A percentile compares a stretch with the other conserved stretches of the same genome.
phyloP scores from a whole-genome alignment of 805 yeast species.

The Candida xyloterini region DNA sequence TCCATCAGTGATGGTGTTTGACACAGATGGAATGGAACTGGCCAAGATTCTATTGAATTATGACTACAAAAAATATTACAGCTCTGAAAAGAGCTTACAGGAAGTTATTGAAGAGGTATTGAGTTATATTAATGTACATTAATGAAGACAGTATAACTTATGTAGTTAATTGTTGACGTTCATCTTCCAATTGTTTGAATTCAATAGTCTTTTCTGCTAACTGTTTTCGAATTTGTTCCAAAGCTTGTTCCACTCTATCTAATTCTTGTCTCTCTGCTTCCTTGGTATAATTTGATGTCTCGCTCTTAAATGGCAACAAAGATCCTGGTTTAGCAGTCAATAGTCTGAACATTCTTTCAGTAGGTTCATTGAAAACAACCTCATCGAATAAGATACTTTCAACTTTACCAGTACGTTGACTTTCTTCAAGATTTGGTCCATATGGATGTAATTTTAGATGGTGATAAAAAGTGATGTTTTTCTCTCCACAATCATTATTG shows the following conservation, averaged over 20 bases:
- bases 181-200: slow-evolving; percentile 30
- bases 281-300: slow-evolving; percentile 30
- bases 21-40: slow-evolving; percentile 23
- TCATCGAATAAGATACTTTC: slow-evolving; percentile 78
- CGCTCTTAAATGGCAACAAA: slow-evolving; percentile 38
- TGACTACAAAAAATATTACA: slow-evolving; percentile 23
- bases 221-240: slow-evolving; percentile 28
- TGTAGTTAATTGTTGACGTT: slow-evolving; percentile 25
- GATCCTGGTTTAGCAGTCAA: slow-evolving; percentile 68
- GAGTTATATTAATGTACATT: slow-evolving; percentile 12
- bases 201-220: slow-evolving; percentile 24
- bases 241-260: slow-evolving; percentile 45
- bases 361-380: slow-evolving; percentile 91
- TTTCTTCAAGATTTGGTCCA: slow-evolving; percentile 32
- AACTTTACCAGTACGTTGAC: slow-evolving; percentile 40
- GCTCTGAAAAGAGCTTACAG: slow-evolving; percentile 16
- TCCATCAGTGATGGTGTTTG: slow-evolving; percentile 29
- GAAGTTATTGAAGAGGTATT: slow-evolving; percentile 16
- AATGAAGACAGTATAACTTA: neutral
- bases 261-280: slow-evolving; percentile 66
- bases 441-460: slow-evolving; percentile 91
- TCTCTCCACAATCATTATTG: slow-evolving; percentile 83
- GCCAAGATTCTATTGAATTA: slow-evolving; percentile 26
- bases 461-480: slow-evolving; percentile 80
- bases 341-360: slow-evolving; percentile 79